Base-by-base conservation (phyloP, 805 yeast genomes). In the Teunomyces lycoperdinae region DNA sequence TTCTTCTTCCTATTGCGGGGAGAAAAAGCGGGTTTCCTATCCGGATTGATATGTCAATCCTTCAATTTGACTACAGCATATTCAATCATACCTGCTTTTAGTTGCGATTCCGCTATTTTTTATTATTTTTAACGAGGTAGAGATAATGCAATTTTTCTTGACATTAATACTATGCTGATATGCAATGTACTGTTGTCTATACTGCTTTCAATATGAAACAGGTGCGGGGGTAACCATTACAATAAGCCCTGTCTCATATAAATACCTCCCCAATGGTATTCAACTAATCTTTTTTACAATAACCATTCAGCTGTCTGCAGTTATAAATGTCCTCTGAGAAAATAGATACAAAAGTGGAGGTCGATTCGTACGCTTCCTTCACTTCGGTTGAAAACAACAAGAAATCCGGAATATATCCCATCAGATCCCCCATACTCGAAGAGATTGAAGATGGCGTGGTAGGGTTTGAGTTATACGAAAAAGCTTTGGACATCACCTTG, bases 401-500 rank as follows among this genome's bases (percentile, higher is more conserved):
- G 16, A 30, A 30, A 10, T 14, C 34, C 3, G 43, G 30, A 5
- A 13, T 42, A 8, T 42, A 28, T 9, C 29, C 40, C 16, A 41
- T 47, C 24, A 29, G 20, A 17, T 34, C 50, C 4, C 33, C 46
- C 27, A 43, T 47, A 9, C 43, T 36, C 34, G 43, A 47, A 34
- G 46, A 36, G 14, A 26, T 43, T 14, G 44, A 39, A 9, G 32
- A 47, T 30, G 45, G 55, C 4, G 57, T 58, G 20, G 50, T 57
- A 1, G 68, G 67, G 2, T 50, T 63, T 24, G 62, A 60, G 7
- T 52, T 58, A 17, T 61, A 60, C 49, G 66, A 65, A 28, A 50
- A 60, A 13, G 63, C 63, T 1, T 58, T 62, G 44, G 63, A 63
- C 8, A 54, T 68, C 20, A 53, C 63, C 20, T 54, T 56, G 4